Conservation (phyloP, 345 rosid species). For the Citrus sinensis region DNA sequence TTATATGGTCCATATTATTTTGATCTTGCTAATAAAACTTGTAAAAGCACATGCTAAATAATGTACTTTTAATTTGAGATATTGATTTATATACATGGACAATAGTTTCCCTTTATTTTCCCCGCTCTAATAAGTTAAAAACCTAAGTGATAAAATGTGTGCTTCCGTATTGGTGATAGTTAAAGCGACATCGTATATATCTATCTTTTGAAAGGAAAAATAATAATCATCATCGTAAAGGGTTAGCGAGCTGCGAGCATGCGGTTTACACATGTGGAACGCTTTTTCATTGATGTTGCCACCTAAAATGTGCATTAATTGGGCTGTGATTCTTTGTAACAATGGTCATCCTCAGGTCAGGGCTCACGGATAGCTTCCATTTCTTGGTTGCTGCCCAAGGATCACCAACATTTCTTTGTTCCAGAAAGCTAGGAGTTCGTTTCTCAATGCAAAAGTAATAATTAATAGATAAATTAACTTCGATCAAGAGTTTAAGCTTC, state of each 20-base stretch:
- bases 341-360: background rate
- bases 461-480: background rate
- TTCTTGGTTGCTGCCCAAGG: background rate
- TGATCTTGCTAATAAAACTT: background rate
- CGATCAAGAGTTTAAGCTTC: background rate
- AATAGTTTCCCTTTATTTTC: background rate
- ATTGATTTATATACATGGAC: background rate
- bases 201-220: background rate
- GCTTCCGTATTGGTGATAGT: background rate
- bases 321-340: background rate
- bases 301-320: background rate
- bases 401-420: background rate
- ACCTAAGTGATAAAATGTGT: too few species aligned
- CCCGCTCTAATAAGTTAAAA: too few species aligned
- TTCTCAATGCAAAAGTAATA: background rate
- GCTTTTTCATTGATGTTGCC: conserved; percentile 13
- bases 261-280: background rate
- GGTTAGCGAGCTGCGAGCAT: background rate
- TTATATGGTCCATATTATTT: background rate
- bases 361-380: too few species aligned
- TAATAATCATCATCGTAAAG: background rate
- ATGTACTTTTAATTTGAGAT: background rate
- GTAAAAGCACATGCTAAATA: too few species aligned
- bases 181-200: conserved; percentile 8
- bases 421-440: background rate